phyloP scores from a whole-genome alignment of 2,329 filamentous ascomycete species.

The Colletotrichum phormii region DNA sequence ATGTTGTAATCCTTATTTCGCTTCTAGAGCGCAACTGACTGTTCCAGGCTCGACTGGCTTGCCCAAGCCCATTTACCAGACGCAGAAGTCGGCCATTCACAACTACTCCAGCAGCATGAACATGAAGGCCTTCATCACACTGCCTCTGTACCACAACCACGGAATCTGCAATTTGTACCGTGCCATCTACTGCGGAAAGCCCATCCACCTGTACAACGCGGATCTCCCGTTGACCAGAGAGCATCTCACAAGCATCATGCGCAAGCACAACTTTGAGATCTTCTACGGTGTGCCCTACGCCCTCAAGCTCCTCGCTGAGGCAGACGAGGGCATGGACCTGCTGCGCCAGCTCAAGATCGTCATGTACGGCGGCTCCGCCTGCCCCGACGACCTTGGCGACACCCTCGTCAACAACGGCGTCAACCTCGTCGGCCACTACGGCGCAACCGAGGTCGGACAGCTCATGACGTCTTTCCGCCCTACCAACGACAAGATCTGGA shows the following conservation, averaged over 20 bases:
- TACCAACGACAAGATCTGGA: constrained; percentile 67
- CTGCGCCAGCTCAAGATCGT: constrained; percentile 62
- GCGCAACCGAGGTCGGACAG: constrained; percentile 71
- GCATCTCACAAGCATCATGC: constrained; percentile 58
- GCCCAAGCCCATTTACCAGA: constrained; percentile 72
- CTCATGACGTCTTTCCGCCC: constrained; percentile 70
- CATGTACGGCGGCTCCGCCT: constrained; percentile 67
- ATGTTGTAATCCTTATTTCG: background rate
- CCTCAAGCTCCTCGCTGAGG: constrained; percentile 71
- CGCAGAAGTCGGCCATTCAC: constrained; percentile 61
- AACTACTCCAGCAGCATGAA: constrained; percentile 55
- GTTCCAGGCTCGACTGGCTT: constrained; percentile 67
- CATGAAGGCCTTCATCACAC: constrained; percentile 63
- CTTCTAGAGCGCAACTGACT: background rate
- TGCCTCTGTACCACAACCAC: constrained; percentile 71
- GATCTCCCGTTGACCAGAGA: constrained; percentile 64
- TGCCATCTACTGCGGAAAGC: constrained; percentile 61
- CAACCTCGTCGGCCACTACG: constrained; percentile 67
- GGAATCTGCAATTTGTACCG: constrained; percentile 67
- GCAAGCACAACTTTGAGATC: constrained; percentile 58
- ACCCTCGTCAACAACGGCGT: constrained; percentile 63
- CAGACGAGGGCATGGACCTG: constrained; percentile 61
- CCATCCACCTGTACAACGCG: constrained; percentile 66
- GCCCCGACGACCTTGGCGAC: constrained; percentile 70
- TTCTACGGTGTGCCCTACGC: constrained; percentile 74